Conservation (phyloP, 805 yeast species). For the Candida xiaguanensis region DNA sequence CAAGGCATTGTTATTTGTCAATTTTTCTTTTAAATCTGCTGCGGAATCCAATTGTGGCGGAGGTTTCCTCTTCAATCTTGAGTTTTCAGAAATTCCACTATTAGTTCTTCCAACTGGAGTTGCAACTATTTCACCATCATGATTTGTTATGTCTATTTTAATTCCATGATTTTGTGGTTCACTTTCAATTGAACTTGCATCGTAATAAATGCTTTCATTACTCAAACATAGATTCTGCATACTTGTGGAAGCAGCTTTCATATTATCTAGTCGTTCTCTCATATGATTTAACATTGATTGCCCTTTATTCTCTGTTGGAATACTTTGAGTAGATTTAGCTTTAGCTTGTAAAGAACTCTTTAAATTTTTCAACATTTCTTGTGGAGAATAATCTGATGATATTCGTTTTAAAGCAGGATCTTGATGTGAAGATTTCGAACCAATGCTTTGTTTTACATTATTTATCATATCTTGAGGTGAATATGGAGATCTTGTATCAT, state of each 20-base stretch:
- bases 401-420: conserved; percentile 10
- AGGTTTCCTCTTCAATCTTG: conserved; percentile 7
- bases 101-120: neutral
- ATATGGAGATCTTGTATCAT: conserved; percentile 2
- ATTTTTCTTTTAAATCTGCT: neutral
- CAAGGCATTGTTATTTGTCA: neutral
- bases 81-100: neutral
- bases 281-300: conserved; percentile 26
- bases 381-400: conserved; percentile 21
- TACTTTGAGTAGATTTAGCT: conserved; percentile 10
- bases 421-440: conserved; percentile 14
- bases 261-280: conserved; percentile 33
- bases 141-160: conserved; percentile 8
- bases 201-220: neutral
- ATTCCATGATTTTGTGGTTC: conserved; percentile 6
- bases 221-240: neutral
- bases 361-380: conserved; percentile 29
- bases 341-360: conserved; percentile 29
- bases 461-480: conserved; percentile 23
- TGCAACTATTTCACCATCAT: neutral
- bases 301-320: conserved; percentile 19
- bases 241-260: conserved; percentile 2
- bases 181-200: conserved; percentile 3
- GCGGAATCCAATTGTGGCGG: conserved; percentile 3
- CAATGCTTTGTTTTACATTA: conserved; percentile 22